phyloP scores from a whole-genome alignment of 305 asterid genomes.

The Fraxinus platypoda region DNA sequence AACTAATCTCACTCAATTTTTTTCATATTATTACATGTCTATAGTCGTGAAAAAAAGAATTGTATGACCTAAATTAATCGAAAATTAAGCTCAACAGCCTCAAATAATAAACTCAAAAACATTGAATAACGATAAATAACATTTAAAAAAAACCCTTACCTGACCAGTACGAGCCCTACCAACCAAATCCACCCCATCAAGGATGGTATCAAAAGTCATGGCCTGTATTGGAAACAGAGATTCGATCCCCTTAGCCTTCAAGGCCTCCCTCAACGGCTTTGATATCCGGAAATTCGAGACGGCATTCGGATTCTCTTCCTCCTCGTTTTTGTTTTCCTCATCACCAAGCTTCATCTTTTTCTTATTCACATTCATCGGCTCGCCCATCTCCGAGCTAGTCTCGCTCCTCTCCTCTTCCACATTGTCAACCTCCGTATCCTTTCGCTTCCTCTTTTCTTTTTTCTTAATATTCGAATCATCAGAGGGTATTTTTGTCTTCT shows the following conservation, averaged over 20 bases:
- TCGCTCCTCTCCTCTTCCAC: constrained; percentile 60
- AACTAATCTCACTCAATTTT: not conserved
- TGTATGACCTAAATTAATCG: not conserved
- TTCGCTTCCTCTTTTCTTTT: constrained; percentile 59
- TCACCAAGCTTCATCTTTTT: constrained; percentile 41
- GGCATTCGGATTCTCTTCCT: constrained; percentile 53
- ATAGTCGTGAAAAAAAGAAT: not conserved
- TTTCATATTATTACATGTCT: not conserved
- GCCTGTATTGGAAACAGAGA: constrained; percentile 86
- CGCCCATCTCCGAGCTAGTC: constrained; percentile 74
- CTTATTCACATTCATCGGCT: constrained; percentile 55
- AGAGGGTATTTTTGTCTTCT: constrained; percentile 47
- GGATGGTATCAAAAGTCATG: constrained; percentile 62
- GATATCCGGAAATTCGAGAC: constrained; percentile 73
- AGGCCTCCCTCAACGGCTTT: constrained; percentile 49
- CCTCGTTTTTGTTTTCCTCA: constrained; percentile 21
- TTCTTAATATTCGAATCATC: constrained; percentile 38
- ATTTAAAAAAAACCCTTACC: constrained; percentile 35
- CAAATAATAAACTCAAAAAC: not conserved
- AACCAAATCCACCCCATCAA: constrained; percentile 85
- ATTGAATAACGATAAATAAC: not conserved
- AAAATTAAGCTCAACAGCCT: not conserved
- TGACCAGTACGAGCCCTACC: constrained; percentile 95
- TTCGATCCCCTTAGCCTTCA: constrained; percentile 63
- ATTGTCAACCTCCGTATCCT: constrained; percentile 46